Percentiles rank a stretch among this genome's conserved stretches.
phyloP scores from a whole-genome alignment of 495 filamentous ascomycete genomes.

The Penicillium canescens region DNA sequence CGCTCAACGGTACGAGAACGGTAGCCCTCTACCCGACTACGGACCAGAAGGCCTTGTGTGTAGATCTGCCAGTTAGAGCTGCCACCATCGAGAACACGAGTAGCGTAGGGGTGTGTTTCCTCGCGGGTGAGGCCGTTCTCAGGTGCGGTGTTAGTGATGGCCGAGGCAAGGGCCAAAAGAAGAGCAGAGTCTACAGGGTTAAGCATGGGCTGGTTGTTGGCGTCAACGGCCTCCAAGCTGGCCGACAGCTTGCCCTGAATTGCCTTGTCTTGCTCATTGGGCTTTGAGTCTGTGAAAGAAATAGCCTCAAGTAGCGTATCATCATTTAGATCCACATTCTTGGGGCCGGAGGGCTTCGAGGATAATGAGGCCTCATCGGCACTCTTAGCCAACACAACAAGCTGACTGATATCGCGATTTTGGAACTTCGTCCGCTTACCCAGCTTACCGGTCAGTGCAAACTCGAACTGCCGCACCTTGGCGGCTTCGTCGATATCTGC shows the following conservation, averaged over 20 bases:
- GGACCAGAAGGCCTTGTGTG: slow-evolving; percentile 84
- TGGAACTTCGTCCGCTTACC: slow-evolving; percentile 95
- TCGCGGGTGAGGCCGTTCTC: slow-evolving; percentile 84
- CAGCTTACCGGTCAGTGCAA: slow-evolving; percentile 79
- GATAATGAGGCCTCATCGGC: slow-evolving; percentile 24
- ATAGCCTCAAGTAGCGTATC: slow-evolving; percentile 91
- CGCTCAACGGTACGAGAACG: slow-evolving; percentile 82
- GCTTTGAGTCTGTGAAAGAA: slow-evolving; percentile 62
- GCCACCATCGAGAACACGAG: slow-evolving; percentile 82
- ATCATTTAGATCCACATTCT: slow-evolving; percentile 76
- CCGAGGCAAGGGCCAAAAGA: slow-evolving; percentile 77
- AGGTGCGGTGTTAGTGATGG: slow-evolving; percentile 84
- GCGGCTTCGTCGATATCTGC: slow-evolving; percentile 69
- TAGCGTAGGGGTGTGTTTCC: slow-evolving; percentile 88
- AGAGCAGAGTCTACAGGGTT: slow-evolving; percentile 82
- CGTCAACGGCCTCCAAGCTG: slow-evolving; percentile 61
- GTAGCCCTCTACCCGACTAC: slow-evolving; percentile 86
- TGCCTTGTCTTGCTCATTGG: slow-evolving; percentile 42
- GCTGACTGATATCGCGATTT: slow-evolving; percentile 81
- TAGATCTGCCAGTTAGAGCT: slow-evolving; percentile 98
- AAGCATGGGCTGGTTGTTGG: slow-evolving; percentile 80
- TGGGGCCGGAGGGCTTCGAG: slow-evolving; percentile 48
- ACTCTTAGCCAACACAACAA: slow-evolving; percentile 89
- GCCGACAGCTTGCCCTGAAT: slow-evolving; percentile 59
- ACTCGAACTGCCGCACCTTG: slow-evolving; percentile 65